Conservation (phyloP, 352 stramenopile species). For the Pythium biforme region DNA sequence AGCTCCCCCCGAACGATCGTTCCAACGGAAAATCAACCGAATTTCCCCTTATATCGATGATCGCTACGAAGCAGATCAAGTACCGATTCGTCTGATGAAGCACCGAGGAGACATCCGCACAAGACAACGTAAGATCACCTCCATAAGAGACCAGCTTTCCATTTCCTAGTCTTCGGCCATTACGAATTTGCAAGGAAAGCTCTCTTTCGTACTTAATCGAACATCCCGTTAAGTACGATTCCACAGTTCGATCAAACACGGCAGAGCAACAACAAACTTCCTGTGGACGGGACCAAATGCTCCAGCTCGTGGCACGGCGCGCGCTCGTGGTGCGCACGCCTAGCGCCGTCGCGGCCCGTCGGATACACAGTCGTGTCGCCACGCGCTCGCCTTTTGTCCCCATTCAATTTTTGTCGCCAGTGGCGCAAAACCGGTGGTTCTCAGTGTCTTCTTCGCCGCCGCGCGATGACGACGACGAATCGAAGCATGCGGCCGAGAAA, state of each 20-base stretch:
- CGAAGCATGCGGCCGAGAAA: slow-evolving; percentile 1
- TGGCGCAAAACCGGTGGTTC: slow-evolving; percentile 6
- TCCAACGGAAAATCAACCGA: not conserved
- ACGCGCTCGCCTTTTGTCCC: not conserved
- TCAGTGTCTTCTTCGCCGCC: slow-evolving; percentile 1
- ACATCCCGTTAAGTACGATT: slow-evolving; percentile 7
- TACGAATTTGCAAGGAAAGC: too few relatives aligned
- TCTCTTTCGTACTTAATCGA: not conserved
- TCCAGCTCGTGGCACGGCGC: slow-evolving; percentile 1
- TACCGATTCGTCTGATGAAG: not conserved
- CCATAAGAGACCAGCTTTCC: not conserved
- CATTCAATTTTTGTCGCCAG: not conserved
- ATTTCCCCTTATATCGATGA: not conserved
- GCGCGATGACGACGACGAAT: slow-evolving; percentile 29
- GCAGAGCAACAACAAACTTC: not conserved
- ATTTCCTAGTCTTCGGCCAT: too few relatives aligned
- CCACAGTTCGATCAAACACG: not conserved
- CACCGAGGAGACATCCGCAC: not conserved
- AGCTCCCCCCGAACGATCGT: not conserved
- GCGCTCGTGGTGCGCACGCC: not conserved
- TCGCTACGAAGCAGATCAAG: not conserved
- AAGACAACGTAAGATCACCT: too few relatives aligned
- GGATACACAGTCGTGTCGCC: slow-evolving; percentile 10
- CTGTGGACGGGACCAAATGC: slow-evolving; percentile 4
- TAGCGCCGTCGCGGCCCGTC: slow-evolving; percentile 6